Evolutionary conservation across 257 asterid species (phyloP), one percentile per base, ranked within the genome.

Genomic region (Ilex asprella): DNA sequence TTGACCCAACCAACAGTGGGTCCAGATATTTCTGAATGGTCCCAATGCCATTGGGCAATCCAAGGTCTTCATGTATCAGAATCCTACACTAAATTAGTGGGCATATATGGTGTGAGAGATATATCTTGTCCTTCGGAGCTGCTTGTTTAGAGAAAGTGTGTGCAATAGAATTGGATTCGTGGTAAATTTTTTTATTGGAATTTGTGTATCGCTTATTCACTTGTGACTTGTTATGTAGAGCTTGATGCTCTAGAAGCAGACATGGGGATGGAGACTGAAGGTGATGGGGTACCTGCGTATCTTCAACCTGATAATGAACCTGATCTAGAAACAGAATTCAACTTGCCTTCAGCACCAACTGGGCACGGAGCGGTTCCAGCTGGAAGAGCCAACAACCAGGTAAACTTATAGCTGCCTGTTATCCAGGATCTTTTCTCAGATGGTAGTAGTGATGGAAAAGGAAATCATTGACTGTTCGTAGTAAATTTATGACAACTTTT

Each of bases 241-340:
- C 99, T 94, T 63, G 97, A 90, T 84, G 99, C 99, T 58, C 66
- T 90, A 76, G 99, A 94, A 82, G 96, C 94, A 61, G 99, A 94
- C 77, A 94, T 94, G 97, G 95, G 92, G 39, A 68, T 80, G 75
- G 99, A 90, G 78, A 81, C 86, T 68, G 96, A 86, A 73, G 68
- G 85, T 31, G 95, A 89, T 61, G 96, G 94, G 39, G 90, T 90
- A 44, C 97, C 97, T 56, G 68, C 99, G 14, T 94, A 94, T 71
- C 99, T 94, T 71, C 96, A 90, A 67, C 91, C 96, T 57, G 99
- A 91, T 55, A 82, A 62, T 63, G 95, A 91, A 61, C 54, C 88
- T 35, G 92, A 88, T 72, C 66, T 84, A 69, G 96, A 83, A 0
- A 7, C 91, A 10, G 99, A 94, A 73, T 86, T 94, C 46, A 86